A percentile compares a stretch with the other conserved stretches of the same genome.
phyloP scores from a whole-genome alignment of 352 stramenopile species.

The Pythium brachiatum region DNA sequence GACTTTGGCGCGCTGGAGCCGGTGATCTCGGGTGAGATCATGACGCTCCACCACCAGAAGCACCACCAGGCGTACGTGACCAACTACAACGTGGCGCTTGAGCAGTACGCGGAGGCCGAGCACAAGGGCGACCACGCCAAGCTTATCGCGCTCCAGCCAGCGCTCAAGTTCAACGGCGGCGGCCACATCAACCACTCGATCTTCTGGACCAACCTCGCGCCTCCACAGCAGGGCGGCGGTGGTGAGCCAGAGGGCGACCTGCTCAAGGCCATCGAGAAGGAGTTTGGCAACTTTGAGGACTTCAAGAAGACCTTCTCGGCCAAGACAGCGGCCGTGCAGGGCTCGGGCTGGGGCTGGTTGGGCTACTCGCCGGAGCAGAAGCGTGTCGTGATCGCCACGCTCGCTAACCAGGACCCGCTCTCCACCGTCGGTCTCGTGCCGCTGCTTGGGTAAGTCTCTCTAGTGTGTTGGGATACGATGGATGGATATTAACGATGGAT shows the following conservation, averaged over 20 bases:
- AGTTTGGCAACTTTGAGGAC: constrained; percentile 92
- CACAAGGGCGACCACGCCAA: constrained; percentile 85
- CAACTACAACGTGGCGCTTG: constrained; percentile 93
- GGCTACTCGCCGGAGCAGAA: constrained; percentile 88
- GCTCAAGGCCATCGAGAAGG: constrained; percentile 84
- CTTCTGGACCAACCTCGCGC: constrained; percentile 97
- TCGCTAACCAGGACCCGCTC: constrained; percentile 95
- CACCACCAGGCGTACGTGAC: constrained; percentile 97
- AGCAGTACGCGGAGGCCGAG: constrained; percentile 93
- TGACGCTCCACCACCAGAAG: constrained; percentile 96
- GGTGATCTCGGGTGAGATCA: constrained; percentile 87
- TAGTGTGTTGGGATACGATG: neutral
- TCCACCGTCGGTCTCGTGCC: constrained; percentile 94
- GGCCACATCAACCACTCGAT: constrained; percentile 99
- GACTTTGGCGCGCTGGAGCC: constrained; percentile 88
- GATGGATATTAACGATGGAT: neutral
- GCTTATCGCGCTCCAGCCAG: constrained; percentile 89
- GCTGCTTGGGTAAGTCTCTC: constrained; percentile 77
- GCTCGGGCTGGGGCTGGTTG: constrained; percentile 98
- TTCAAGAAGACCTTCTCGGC: constrained; percentile 90
- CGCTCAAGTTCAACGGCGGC: constrained; percentile 97
- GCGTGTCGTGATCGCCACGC: constrained; percentile 88
- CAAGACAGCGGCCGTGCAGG: constrained; percentile 93
- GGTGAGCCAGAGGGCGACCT: constrained; percentile 84
- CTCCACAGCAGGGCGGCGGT: constrained; percentile 68